Evolutionary conservation across 2,329 filamentous ascomycete species (phyloP), one percentile per base, ranked within the genome.

Genomic region (Nakataea oryzae): DNA sequence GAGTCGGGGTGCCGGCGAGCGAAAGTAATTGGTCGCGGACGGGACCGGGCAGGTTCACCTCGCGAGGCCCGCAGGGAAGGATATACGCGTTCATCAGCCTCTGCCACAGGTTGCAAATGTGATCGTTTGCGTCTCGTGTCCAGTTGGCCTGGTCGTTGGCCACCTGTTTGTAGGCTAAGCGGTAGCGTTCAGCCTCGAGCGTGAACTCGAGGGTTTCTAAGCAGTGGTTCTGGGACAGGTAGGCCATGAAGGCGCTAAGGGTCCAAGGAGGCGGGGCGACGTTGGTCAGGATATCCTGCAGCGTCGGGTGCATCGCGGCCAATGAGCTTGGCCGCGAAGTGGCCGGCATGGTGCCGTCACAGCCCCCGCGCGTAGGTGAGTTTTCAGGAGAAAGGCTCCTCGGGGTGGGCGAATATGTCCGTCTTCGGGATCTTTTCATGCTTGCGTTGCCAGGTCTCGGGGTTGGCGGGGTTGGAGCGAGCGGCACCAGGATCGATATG

Each of bases 161-260:
- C 50, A 78, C 72, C 63, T 82, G 76, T 28, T 74, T 70, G 67
- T 83, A 78, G 62, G 84, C 84, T 63, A 84, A 76, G 61, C 86
- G 83, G 72, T 97, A 99, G 64, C 91, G 85, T 63, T 92, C 89
- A 27, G 93, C 90, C 73, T 97, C 95, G 81, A 97, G 88, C 54
- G 93, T 96, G 74, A 99, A 99, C 72, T 97, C 95, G 54, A 99
- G 80, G 1, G 93, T 97, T 75, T 99, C 95, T 66, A 97, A 79
- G 72, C 95, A 99, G 75, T 97, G 93, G 70, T 97, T 97, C 71
- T 96, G 93, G 1, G 93, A 97, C 4, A 97, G 82, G 70, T 96
- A 97, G 62, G 93, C 93, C 86, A 95, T 97, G 75, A 97, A 97
- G 34, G 93, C 93, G 64, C 86, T 87, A 11, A 97, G 80, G 0